Evolutionary conservation across 495 filamentous ascomycete species (phyloP), one percentile per base, ranked within the genome.

Genomic region (Aspergillus incahuasiensis): DNA sequence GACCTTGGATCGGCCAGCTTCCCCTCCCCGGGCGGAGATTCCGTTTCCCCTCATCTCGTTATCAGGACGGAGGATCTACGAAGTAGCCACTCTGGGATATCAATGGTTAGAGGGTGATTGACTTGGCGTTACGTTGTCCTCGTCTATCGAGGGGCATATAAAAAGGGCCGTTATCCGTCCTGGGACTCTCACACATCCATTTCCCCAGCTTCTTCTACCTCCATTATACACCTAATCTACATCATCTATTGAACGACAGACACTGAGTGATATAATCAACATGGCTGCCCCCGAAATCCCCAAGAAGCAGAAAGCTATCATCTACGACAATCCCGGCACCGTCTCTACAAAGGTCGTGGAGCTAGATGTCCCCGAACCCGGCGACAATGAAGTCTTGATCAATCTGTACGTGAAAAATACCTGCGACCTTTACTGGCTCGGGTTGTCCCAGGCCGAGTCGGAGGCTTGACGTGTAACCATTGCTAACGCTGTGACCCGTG

Each of bases 291-390:
- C 61, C 12, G 65, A 70, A 12, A 77, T 88, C 35, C 86, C 85
- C 11, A 77, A 77, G 62, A 86, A 74, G 54, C 81, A 88, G 64
- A 89, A 86, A 70, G 87, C 86, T 24, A 71, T 72, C 35, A 70
- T 89, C 52, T 91, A 86, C 65, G 85, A 89, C 67, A 77, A 86
- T 62, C 85, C 84, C 5, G 86, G 86, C 20, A 79, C 72, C 3
- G 78, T 88, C 49, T 86, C 84, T n/a, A 87, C 84, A 15, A 83
- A 85, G 61, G 62, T 90, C 25, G 80, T 80, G 28, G 82, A 86
- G 56, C 62, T 88, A 6, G 82, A 86, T 43, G 85, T 84, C 11
- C 87, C 85, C 2, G 78, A 85, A 60, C 87, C 86, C 25, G 80
- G 83, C 5, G 56, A 74, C 0, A 84, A 85, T 47, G 74, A 89